Conservation (phyloP, 2,329 filamentous ascomycete species). For the Cladophialophora bantiana region DNA sequence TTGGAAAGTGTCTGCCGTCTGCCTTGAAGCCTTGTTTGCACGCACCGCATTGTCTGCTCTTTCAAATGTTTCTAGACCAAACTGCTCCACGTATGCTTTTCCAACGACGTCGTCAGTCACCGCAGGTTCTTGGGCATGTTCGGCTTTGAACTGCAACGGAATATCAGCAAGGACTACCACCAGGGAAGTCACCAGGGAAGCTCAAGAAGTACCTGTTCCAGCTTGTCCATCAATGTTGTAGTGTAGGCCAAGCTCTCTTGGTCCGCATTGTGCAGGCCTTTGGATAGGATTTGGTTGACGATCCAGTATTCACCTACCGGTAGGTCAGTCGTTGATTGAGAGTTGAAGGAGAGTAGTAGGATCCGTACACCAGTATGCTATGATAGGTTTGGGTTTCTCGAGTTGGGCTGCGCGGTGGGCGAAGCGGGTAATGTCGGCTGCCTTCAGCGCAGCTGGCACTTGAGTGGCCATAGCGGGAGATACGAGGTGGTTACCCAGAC, state of each 20-base stretch:
- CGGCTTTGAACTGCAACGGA: conserved; percentile 66
- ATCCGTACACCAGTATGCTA: conserved; percentile 89
- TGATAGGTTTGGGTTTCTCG: conserved; percentile 80
- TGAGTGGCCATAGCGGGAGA: conserved; percentile 68
- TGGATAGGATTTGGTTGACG: conserved; percentile 86
- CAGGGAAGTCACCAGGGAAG: not conserved
- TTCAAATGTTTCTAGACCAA: conserved; percentile 85
- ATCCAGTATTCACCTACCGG: conserved; percentile 83
- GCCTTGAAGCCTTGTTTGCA: conserved; percentile 82
- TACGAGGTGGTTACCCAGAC: not conserved
- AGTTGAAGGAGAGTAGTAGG: conserved; percentile 38
- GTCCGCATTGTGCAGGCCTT: conserved; percentile 77
- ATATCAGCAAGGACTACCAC: not conserved
- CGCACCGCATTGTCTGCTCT: conserved; percentile 82
- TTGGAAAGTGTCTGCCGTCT: conserved; percentile 93
- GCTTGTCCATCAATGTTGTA: conserved; percentile 83
- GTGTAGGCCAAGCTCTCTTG: conserved; percentile 83
- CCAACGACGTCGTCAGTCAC: conserved; percentile 85
- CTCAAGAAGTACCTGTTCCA: conserved; percentile 70
- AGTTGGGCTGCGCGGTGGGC: conserved; percentile 84
- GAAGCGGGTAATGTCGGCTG: conserved; percentile 83
- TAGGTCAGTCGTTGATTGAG: conserved; percentile 39
- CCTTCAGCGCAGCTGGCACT: conserved; percentile 75
- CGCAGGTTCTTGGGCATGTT: conserved; percentile 79
- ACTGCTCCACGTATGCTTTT: conserved; percentile 92